Conservation (phyloP, 2,329 filamentous ascomycete genomes). For the Fusarium mangiferae region DNA sequence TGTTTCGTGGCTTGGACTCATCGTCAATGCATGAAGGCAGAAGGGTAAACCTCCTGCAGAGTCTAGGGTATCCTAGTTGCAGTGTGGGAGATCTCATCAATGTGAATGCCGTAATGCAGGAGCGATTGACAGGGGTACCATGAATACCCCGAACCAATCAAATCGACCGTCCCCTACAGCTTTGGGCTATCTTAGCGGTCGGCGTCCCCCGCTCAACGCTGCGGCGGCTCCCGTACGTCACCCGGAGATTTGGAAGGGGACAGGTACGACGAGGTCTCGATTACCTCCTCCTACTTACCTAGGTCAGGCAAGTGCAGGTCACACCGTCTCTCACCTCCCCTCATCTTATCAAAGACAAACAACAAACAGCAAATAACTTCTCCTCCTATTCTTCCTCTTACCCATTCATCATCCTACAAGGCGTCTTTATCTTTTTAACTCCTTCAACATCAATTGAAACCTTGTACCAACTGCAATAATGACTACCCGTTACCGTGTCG, state of each 20-base stretch:
- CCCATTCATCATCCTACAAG: not conserved
- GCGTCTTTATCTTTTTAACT: not conserved
- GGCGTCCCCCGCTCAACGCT: conserved; percentile 39
- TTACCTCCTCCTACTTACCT: not conserved
- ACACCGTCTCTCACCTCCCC: conserved; percentile 30
- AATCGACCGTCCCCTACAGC: not conserved
- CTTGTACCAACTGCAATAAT: conserved; percentile 50
- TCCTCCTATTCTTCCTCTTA: not conserved
- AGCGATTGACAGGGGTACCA: conserved; percentile 20
- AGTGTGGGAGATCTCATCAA: not conserved
- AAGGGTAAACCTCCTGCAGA: not conserved
- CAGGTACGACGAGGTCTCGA: not conserved
- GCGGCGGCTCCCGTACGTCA: conserved; percentile 39
- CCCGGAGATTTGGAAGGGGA: conserved; percentile 28
- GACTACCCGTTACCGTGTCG: conserved; percentile 75
- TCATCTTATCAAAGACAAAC: conserved; percentile 13
- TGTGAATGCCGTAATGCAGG: conserved; percentile 10
- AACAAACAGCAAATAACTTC: not conserved
- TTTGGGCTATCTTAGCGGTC: conserved; percentile 35
- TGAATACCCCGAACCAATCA: conserved; percentile 32
- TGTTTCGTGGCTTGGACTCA: too few species aligned
- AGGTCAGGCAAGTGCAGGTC: conserved; percentile 35
- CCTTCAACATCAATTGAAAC: not conserved
- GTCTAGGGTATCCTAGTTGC: conserved; percentile 25
- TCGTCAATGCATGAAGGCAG: not conserved